Percentiles rank a stretch among this genome's conserved stretches.
Conservation (phyloP, 1,139 yeast genomes). For the Blastobotrys serpentis region DNA sequence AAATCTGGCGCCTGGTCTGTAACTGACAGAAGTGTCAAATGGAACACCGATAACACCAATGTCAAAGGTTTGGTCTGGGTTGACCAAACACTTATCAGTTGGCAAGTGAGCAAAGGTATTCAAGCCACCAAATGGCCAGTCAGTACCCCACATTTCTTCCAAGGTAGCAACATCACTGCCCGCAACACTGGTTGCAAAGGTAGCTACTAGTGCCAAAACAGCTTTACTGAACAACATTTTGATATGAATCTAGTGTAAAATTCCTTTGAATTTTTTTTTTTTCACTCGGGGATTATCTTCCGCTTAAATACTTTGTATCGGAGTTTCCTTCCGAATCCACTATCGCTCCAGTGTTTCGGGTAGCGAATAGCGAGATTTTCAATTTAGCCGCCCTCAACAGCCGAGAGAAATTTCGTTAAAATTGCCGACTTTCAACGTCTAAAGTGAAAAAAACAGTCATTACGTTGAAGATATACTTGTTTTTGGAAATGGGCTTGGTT, state of each 20-base stretch:
- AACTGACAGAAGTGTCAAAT: slow-evolving; percentile 73
- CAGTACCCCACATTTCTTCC: slow-evolving; percentile 28
- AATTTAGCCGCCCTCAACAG: background rate
- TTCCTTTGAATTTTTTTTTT: too few relatives aligned
- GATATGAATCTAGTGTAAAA: too few relatives aligned
- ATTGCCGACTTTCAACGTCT: too few relatives aligned
- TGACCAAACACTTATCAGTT: slow-evolving; percentile 54
- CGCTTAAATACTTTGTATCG: background rate
- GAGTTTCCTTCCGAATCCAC: too few relatives aligned
- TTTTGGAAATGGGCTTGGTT: too few relatives aligned
- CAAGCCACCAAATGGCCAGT: slow-evolving; percentile 29
- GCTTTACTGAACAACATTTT: background rate
- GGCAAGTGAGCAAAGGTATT: slow-evolving; percentile 70
- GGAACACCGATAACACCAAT: slow-evolving; percentile 75
- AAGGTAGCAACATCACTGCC: slow-evolving; percentile 17
- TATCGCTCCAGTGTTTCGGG: too few relatives aligned
- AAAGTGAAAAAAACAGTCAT: too few relatives aligned
- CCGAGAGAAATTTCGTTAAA: too few relatives aligned
- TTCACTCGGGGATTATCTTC: background rate
- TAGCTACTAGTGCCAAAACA: background rate
- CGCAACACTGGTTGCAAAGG: slow-evolving; percentile 11
- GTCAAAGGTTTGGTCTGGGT: slow-evolving; percentile 47
- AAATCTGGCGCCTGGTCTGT: slow-evolving; percentile 75
- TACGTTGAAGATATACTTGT: too few relatives aligned
- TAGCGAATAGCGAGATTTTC: background rate